Conservation (phyloP, 805 yeast genomes). For the Cyberlindnera euphorbiae region DNA sequence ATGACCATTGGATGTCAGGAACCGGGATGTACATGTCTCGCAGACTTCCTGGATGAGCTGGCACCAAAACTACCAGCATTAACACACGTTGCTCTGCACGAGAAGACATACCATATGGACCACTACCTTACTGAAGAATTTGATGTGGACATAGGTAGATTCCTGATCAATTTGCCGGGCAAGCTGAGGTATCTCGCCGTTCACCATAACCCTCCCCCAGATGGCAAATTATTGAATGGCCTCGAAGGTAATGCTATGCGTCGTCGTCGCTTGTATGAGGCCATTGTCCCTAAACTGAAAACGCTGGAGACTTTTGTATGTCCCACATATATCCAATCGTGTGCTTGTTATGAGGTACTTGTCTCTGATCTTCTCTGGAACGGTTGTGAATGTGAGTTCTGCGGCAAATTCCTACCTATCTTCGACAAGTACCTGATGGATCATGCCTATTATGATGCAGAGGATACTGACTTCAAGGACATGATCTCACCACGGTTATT, state of each 20-base stretch:
- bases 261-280: conserved; percentile 47
- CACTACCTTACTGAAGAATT: conserved; percentile 50
- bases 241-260: conserved; percentile 70
- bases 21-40: conserved; percentile 40
- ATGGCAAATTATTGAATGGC: conserved; percentile 57
- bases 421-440: conserved; percentile 59
- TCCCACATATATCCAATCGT: conserved; percentile 55
- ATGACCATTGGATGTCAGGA: conserved; percentile 51
- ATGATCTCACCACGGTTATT: conserved; percentile 55
- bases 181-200: conserved; percentile 41
- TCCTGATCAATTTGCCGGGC: conserved; percentile 31
- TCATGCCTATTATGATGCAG: conserved; percentile 53
- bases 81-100: conserved; percentile 27
- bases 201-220: conserved; percentile 54
- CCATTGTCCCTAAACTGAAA: conserved; percentile 41
- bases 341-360: conserved; percentile 65
- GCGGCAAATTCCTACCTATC: conserved; percentile 41
- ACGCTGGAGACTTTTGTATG: conserved; percentile 42
- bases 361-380: conserved; percentile 73
- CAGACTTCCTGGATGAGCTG: conserved; percentile 34
- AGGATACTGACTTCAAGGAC: conserved; percentile 48
- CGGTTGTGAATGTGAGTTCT: conserved; percentile 63
- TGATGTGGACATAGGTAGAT: conserved; percentile 44
- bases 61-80: conserved; percentile 29
- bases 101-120: conserved; percentile 34